Base-by-base conservation (phyloP, 768 basidiomycete genomes). In the Trametes maxima region DNA sequence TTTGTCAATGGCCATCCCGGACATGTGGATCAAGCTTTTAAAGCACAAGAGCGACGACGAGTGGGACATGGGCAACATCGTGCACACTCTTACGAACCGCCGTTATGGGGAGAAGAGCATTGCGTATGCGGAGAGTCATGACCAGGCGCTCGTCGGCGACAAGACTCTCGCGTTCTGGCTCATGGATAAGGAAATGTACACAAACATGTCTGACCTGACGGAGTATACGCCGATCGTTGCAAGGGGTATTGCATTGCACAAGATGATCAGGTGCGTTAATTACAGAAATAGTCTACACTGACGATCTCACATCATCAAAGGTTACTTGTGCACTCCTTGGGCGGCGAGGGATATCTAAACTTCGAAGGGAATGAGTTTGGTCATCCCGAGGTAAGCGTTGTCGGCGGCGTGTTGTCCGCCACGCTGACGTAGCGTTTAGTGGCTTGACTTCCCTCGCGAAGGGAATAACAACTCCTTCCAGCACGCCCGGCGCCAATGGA, bases 141-240 rank as follows among this genome's bases (percentile, higher is more conserved):
- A 98, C 75, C 97, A 99, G 73, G 96, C 97, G 14, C 83, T 99
- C 28, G 97, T 99, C 0, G 97, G 97, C 13, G 97, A 99, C 78
- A 99, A 99, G 80, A 98, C 96, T 2, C 70, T 99, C 46, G 97
- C 97, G 3, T 99, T 99, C 76, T 99, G 97, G 97, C 76, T 98
- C 59, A 99, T 99, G 97, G 97, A 99, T 76, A 96, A 96, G 76
- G 97, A 98, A 76, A 99, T 99, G 97, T 98, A 95, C 95, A 80
- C 68, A 86, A 82, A 95, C 75, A 98, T 98, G 96, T 95, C 93
- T 25, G 90, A 94, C 71, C 40, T 95, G 60, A 79, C 88, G 2
- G 84, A 86, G 39, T 78, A 93, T 78, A 98, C 97, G 6, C 86
- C 92, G 7, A 72, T 92, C 65, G 86, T 99, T 67, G 81, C 96